Evolutionary conservation across 345 rosid species (phyloP).

Genomic region (Laguncularia racemosa): DNA sequence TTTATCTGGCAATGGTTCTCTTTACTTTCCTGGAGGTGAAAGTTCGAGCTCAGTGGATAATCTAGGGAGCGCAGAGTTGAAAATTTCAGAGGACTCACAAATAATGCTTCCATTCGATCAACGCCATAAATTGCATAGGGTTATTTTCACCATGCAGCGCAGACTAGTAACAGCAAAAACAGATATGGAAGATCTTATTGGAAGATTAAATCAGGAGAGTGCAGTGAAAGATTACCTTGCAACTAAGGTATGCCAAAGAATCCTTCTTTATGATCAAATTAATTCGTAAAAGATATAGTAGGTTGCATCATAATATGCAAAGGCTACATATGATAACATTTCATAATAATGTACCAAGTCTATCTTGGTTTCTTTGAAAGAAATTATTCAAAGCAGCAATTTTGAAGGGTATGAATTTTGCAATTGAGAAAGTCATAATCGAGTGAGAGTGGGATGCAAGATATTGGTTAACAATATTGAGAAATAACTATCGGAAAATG

Average conservation of each 20-base stretch:
- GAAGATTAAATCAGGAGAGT: conserved; percentile 82
- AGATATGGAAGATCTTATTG: conserved; percentile 95
- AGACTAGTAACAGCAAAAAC: conserved; percentile 81
- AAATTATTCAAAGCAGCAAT: too few relatives aligned
- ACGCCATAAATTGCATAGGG: conserved; percentile 71
- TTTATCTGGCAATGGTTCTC: conserved; percentile 51
- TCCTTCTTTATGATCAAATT: not conserved
- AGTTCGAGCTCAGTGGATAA: conserved; percentile 29
- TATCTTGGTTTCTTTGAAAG: too few relatives aligned
- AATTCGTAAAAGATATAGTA: too few relatives aligned
- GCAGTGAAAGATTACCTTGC: conserved; percentile 83
- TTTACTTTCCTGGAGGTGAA: conserved; percentile 47
- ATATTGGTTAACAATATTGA: too few relatives aligned
- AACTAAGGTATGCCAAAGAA: conserved; percentile 51
- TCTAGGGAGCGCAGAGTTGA: conserved; percentile 31
- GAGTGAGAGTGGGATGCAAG: too few relatives aligned
- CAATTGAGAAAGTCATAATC: too few relatives aligned
- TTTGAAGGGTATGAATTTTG: too few relatives aligned
- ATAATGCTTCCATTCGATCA: conserved; percentile 75
- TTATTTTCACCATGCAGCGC: conserved; percentile 62
- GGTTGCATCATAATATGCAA: too few relatives aligned
- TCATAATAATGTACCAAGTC: too few relatives aligned
- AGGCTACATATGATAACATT: too few relatives aligned
- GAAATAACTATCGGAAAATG: too few relatives aligned
- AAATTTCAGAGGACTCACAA: conserved; percentile 44